These are phyloP conservation scores for Monosporascus sp. DNA, from an alignment of 2,329 filamentous ascomycete genomes.

Conservation along the genomic window DNA sequence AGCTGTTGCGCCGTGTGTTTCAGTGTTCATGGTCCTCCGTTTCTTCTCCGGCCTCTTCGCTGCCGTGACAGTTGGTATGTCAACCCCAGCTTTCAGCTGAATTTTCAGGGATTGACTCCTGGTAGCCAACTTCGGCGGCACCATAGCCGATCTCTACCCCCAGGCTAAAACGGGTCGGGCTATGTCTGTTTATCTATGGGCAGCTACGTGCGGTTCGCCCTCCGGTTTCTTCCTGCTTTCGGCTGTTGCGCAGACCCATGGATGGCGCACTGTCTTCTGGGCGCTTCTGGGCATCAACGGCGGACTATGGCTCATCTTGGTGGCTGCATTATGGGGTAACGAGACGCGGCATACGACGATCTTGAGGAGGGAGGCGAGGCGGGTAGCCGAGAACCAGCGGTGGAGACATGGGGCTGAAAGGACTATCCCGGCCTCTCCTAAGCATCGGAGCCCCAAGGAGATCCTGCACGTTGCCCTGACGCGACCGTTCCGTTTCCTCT, in stretches of 20 bases:
- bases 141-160: slow-evolving; percentile 39
- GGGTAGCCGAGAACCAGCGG: slow-evolving; percentile 18
- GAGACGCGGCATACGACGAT: slow-evolving; percentile 42
- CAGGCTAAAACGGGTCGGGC: slow-evolving; percentile 35
- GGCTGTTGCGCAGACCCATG: slow-evolving; percentile 35
- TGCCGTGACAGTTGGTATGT: slow-evolving; percentile 27
- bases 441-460: slow-evolving; percentile 28
- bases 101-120: neutral
- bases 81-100: neutral
- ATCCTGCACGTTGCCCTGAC: slow-evolving; percentile 37
- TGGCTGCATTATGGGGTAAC: slow-evolving; percentile 25
- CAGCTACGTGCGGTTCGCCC: slow-evolving; percentile 39
- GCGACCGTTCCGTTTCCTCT: slow-evolving; percentile 41
- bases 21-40: slow-evolving; percentile 35
- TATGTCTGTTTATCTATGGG: slow-evolving; percentile 33
- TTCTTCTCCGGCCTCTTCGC: slow-evolving; percentile 40
- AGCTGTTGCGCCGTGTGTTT: slow-evolving; percentile 35
- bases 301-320: slow-evolving; percentile 36
- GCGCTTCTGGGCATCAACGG: slow-evolving; percentile 40
- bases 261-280: slow-evolving; percentile 40
- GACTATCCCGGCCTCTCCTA: slow-evolving; percentile 27
- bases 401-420: slow-evolving; percentile 16
- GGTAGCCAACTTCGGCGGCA: slow-evolving; percentile 34
- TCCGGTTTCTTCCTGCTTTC: slow-evolving; percentile 41
- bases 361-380: slow-evolving; percentile 29